These are phyloP conservation scores for Scheffersomyces segobiensis DNA, from an alignment of 1,139 yeast genomes.

Conservation along the genomic window DNA sequence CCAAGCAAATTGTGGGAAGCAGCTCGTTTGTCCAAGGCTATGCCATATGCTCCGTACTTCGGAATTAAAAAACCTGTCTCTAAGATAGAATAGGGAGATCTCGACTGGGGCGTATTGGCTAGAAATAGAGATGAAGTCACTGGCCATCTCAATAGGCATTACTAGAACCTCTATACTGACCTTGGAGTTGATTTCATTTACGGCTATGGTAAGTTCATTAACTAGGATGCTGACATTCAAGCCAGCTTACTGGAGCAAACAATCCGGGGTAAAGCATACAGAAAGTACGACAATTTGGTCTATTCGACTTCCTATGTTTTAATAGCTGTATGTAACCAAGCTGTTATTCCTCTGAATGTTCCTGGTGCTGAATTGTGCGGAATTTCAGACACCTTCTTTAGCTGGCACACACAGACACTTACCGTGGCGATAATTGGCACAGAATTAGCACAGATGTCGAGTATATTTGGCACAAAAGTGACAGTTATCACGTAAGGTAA, in stretches of 20 bases:
- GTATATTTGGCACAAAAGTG: constrained; percentile 9
- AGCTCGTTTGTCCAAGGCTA: not conserved
- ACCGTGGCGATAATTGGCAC: not conserved
- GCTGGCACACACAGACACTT: not conserved
- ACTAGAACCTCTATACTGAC: not conserved
- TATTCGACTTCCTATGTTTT: not conserved
- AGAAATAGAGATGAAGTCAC: not conserved
- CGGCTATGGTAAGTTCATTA: not conserved
- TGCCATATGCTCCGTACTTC: not conserved
- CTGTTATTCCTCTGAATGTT: not conserved
- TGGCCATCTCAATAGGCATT: not conserved
- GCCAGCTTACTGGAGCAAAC: not conserved
- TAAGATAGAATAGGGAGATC: not conserved
- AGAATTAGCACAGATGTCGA: not conserved
- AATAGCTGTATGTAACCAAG: not conserved
- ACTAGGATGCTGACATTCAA: not conserved
- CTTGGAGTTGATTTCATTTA: not conserved
- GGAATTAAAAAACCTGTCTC: not conserved
- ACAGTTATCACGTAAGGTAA: constrained; percentile 12
- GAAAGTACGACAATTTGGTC: not conserved
- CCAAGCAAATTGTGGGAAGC: not conserved
- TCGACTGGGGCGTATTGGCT: not conserved
- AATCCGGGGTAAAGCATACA: not conserved
- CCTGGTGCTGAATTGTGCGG: not conserved
- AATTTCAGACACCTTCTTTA: not conserved